Evolutionary conservation across 176 grass and related monocot species (phyloP).

Genomic region (Aegilops longissima): DNA sequence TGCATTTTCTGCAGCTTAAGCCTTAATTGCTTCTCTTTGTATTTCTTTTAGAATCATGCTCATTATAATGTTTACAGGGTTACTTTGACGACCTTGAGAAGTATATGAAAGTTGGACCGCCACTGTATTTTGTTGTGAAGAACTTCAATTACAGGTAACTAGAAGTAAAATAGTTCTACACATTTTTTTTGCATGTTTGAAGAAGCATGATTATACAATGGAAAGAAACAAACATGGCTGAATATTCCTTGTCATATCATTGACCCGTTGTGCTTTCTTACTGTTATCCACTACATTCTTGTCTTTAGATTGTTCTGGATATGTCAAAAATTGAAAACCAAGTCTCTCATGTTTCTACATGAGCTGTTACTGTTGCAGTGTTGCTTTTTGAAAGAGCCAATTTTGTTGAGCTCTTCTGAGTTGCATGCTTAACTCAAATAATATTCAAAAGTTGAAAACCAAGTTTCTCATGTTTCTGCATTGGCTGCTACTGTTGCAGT

Average conservation of each 20-base stretch:
- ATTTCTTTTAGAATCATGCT: slow-evolving; percentile 22
- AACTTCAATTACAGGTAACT: slow-evolving; percentile 95
- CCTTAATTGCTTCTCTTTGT: slow-evolving; percentile 13
- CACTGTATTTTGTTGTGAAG: slow-evolving; percentile 96
- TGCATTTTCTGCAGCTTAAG: slow-evolving; percentile 11
- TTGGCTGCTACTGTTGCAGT: background rate
- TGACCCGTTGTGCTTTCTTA: background rate
- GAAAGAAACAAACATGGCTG: background rate
- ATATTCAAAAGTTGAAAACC: background rate
- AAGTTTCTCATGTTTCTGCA: slow-evolving; percentile 26
- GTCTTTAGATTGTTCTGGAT: background rate
- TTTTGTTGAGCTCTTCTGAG: slow-evolving; percentile 24
- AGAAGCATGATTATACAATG: background rate
- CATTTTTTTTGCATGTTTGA: slow-evolving; percentile 3
- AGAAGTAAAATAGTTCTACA: background rate
- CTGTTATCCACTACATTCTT: background rate
- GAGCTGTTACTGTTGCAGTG: background rate
- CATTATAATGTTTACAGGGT: slow-evolving; percentile 46
- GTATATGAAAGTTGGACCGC: slow-evolving; percentile 93
- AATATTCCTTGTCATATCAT: background rate
- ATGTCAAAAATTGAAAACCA: background rate
- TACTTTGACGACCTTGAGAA: slow-evolving; percentile 89
- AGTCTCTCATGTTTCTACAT: slow-evolving; percentile 21
- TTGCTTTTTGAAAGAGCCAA: slow-evolving; percentile 1
- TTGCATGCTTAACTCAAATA: slow-evolving; percentile 31